Percentiles rank a stretch among this genome's conserved stretches.
Conservation (phyloP, 306 rosid genomes). For the Castanea mollissima region DNA sequence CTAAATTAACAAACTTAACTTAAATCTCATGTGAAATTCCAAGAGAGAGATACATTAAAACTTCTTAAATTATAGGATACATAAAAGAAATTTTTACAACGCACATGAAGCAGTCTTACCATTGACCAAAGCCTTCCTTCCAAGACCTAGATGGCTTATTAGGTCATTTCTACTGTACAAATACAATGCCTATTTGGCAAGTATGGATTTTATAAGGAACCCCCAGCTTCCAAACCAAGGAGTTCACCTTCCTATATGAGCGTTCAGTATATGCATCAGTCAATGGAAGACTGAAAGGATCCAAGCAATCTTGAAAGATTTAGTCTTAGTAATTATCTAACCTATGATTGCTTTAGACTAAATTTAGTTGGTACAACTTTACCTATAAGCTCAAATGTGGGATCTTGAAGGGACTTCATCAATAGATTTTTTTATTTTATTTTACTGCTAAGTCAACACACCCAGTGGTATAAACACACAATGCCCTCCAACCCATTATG, state of each 20-base stretch:
- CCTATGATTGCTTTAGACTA: background rate
- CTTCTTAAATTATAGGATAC: background rate
- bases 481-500: too few relatives aligned
- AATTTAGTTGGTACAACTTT: background rate
- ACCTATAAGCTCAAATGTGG: slow-evolving; percentile 3
- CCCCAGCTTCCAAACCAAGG: slow-evolving; percentile 2
- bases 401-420: background rate
- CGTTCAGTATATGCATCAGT: background rate
- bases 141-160: background rate
- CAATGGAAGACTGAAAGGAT: slow-evolving; percentile 11
- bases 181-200: background rate
- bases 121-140: background rate
- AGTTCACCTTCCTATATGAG: slow-evolving; percentile 1
- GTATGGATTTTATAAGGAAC: background rate
- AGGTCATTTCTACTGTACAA: background rate
- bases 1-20: slow-evolving; percentile 38
- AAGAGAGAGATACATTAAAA: background rate
- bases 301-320: background rate
- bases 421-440: background rate
- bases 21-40: slow-evolving; percentile 16
- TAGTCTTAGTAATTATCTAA: background rate
- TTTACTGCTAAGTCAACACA: too few relatives aligned
- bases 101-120: background rate
- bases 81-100: background rate
- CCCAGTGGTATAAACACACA: too few relatives aligned